Base-by-base conservation (phyloP, 306 rosid species). In the Myrica gale region DNA sequence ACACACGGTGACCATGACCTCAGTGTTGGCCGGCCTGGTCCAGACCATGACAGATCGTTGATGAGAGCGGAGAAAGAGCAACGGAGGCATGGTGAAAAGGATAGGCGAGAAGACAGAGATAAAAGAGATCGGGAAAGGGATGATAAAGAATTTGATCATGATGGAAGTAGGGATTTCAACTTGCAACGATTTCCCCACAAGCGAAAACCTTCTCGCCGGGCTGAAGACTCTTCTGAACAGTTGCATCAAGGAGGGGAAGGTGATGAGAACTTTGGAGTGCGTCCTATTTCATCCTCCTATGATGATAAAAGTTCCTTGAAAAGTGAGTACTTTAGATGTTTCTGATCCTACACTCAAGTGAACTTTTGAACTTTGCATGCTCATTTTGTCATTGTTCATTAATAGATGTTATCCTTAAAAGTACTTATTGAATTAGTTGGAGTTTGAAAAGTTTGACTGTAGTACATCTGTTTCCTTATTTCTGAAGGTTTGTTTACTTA, bases 1-100 rank as follows among this genome's bases (percentile, higher is more conserved):
- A 87, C 95, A 67, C 89, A 86, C 70, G 86, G 84, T 71, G 98
- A 96, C 45, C 90, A 84, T 72, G 99, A 96, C 83, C 85, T 81
- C 54, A 92, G 96, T 86, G 97, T 92, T 83, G 98, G 92, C 78
- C 89, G 85, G 55, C 93, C 99, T 67, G 99, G 89, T 68, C 86
- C 84, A 23, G 98, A 92, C 77, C 90, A 89, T 69, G 98, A 89
- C 73, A 83, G 90, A 74, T 74, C 87, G 68, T 69, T 88, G 74
- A 84, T 88, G 86, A 89, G 88, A 79, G 76, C 19, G 50, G 97
- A 92, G 73, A 95, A 87, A 89, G 99, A 96, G 80, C 93, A 88
- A 78, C 88, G 88, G 77, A 87, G 88, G 83, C 96, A 85, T 7
- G 75, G 85, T n/a, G 99, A 96, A 75, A 96, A 90, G 79, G 97